phyloP scores from a whole-genome alignment of 331 rosid genomes.

The Phaseolus coccineus region DNA sequence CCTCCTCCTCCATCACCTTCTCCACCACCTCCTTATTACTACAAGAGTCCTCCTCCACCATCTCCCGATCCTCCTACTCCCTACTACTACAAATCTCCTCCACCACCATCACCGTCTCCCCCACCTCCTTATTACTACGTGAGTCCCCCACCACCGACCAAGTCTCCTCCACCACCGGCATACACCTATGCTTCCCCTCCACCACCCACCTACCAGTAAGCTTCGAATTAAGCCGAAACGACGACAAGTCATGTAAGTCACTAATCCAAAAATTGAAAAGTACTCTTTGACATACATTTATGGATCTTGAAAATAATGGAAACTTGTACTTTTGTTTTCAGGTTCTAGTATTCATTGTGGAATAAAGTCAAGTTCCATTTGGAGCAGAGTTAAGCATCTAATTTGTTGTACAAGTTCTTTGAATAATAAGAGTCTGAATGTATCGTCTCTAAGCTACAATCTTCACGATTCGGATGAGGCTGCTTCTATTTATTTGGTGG shows the following conservation, averaged over 20 bases:
- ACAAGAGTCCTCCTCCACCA: constrained; percentile 22
- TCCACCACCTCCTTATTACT: constrained; percentile 19
- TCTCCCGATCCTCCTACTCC: background rate
- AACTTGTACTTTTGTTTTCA: background rate
- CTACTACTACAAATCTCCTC: constrained; percentile 24
- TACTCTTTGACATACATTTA: background rate
- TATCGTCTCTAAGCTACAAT: background rate
- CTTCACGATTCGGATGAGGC: background rate
- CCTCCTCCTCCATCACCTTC: constrained; percentile 16
- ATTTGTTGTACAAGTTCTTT: constrained; percentile 12
- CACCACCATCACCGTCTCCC: background rate
- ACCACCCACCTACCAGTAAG: constrained; percentile 24
- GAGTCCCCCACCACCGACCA: constrained; percentile 23
- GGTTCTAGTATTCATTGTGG: constrained; percentile 15
- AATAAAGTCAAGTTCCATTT: constrained; percentile 21
- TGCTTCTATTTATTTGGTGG: constrained; percentile 8
- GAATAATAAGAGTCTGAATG: constrained; percentile 2
- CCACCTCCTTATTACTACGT: constrained; percentile 14
- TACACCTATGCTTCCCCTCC: constrained; percentile 15
- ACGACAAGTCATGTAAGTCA: constrained; percentile 11
- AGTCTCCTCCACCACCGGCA: constrained; percentile 15
- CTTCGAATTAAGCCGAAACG: background rate
- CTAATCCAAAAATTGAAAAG: background rate
- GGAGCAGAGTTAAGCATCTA: background rate
- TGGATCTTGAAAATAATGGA: background rate